These are phyloP conservation scores for Castanea mollissima DNA, from an alignment of 306 rosid genomes.

Conservation along the genomic window DNA sequence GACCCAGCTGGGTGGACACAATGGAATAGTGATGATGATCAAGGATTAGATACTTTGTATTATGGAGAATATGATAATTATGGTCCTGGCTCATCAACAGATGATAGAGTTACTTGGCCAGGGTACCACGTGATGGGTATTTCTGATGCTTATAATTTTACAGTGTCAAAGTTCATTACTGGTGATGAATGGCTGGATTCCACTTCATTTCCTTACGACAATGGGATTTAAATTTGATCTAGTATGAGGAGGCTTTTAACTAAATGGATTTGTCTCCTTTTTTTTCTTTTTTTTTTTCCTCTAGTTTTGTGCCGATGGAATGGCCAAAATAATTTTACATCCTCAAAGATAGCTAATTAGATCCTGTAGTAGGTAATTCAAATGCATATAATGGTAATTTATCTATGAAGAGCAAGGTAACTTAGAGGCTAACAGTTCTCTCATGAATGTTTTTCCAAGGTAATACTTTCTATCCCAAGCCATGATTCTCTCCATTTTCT, in stretches of 20 bases:
- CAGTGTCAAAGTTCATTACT: constrained; percentile 53
- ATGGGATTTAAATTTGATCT: constrained; percentile 54
- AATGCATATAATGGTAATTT: too few species aligned
- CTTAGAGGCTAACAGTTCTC: too few species aligned
- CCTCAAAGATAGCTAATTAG: too few species aligned
- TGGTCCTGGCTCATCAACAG: constrained; percentile 67
- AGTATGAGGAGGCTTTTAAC: not conserved
- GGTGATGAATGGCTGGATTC: constrained; percentile 71
- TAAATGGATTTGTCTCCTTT: not conserved
- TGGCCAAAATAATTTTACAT: too few species aligned
- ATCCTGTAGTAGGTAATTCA: too few species aligned
- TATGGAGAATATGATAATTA: constrained; percentile 68
- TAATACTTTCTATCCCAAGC: too few species aligned
- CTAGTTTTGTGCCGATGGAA: not conserved
- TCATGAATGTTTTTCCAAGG: too few species aligned
- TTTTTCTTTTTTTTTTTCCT: not conserved
- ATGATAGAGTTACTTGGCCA: constrained; percentile 49
- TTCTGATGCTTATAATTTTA: constrained; percentile 50
- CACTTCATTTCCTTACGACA: constrained; percentile 76
- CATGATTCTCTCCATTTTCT: too few species aligned
- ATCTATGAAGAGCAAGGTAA: too few species aligned
- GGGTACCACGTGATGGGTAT: constrained; percentile 65
- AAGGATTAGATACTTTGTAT: constrained; percentile 51
- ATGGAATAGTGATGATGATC: constrained; percentile 42
- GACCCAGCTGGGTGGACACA: constrained; percentile 60